Base-by-base conservation (phyloP, 495 filamentous ascomycete species). In the Aspergillus campestris region DNA sequence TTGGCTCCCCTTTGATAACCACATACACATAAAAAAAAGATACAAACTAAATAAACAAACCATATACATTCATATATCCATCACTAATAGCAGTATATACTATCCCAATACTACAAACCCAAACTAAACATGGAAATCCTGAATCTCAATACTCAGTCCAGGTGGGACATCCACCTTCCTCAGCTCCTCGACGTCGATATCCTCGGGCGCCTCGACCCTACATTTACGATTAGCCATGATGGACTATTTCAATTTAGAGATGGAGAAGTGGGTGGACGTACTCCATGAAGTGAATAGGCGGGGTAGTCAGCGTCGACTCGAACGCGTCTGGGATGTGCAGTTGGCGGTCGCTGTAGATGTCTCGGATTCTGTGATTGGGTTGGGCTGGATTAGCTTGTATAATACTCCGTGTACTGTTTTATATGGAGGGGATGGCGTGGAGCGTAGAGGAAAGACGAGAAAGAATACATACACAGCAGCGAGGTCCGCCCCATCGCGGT, bases 281-380 rank as follows among this genome's bases (percentile, higher is more conserved):
- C 56, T 42, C 29, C 44, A 59, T 50, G 32, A 50, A 59, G 32
- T 53, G 47, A 18, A 59, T 47, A 14, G 56, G 56, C 2, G 56
- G 56, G 6, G 14, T 30, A 3, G 52, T 59, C 29, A 40, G 7
- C 5, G 56, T 52, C 10, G 56, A 55, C 1, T 55, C 52, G 15
- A 41, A 59, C 1, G 46, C 36, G 7, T 55, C 40, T 6, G 56
- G 50, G 43, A 59, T 40, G n/a, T 48, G 13, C 5, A 59, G 36
- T 2, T 48, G 10, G 15, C 34, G 38, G 28, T 44, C 52, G 7
- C 53, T 38, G 34, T 59, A 59, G 34, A 49, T 47, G 7, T 51
- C 24, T 3, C 45, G 40, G 28, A 59, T 36, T 14, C 56, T 59
- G 30, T 12, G 8, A 3, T 28, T 24, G 18, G 18, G 4, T 24